Evolutionary conservation across 1,139 yeast genomes (phyloP).

Genomic region (Magnusiomyces clavatus): DNA sequence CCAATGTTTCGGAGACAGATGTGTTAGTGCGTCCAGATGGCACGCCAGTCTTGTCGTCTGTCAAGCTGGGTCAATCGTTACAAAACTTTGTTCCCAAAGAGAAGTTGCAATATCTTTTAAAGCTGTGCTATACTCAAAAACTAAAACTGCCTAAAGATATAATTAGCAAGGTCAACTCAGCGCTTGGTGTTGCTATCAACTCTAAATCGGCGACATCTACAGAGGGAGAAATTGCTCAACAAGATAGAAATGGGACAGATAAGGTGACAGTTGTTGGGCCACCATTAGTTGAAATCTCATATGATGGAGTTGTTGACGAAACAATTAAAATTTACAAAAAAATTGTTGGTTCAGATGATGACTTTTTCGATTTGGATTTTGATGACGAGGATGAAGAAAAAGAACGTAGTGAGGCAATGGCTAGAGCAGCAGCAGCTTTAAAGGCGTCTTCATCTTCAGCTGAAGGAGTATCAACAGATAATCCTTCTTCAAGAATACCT

Average conservation of each 20-base stretch:
- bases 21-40: constrained; percentile 50
- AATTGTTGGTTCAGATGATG: constrained; percentile 89
- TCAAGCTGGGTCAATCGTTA: constrained; percentile 77
- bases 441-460: not conserved
- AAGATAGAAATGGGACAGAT: too few species aligned
- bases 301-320: constrained; percentile 81
- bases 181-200: too few species aligned
- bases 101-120: constrained; percentile 67
- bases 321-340: constrained; percentile 66
- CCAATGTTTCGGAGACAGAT: constrained; percentile 50
- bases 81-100: constrained; percentile 78
- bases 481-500: not conserved
- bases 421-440: not conserved
- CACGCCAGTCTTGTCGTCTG: constrained; percentile 64
- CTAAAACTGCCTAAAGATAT: not conserved
- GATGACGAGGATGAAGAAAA: constrained; percentile 76
- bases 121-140: constrained; percentile 68
- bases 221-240: too few species aligned
- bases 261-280: constrained; percentile 4
- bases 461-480: not conserved
- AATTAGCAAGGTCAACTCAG: constrained; percentile 12
- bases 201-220: too few species aligned
- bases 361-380: constrained; percentile 90
- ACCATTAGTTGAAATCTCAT: constrained; percentile 77
- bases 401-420: not conserved